These are phyloP conservation scores for Rhodocollybia butyracea DNA, from an alignment of 768 basidiomycete genomes.

Conservation along the genomic window DNA sequence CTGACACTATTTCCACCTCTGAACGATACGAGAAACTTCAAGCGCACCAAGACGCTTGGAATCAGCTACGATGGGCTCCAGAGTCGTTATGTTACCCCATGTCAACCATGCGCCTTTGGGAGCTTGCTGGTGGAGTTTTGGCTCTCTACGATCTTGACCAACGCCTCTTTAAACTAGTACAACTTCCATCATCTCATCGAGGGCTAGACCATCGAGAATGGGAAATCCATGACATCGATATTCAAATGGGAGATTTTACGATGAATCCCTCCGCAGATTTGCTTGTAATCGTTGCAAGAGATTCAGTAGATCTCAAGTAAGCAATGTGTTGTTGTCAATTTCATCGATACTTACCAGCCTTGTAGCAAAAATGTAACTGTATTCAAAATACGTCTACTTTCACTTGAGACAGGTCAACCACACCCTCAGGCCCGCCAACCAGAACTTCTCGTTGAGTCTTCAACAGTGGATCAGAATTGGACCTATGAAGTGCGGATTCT, in stretches of 20 bases:
- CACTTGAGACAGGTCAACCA: slow-evolving; percentile 15
- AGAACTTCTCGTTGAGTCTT: not conserved
- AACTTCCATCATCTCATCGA: slow-evolving; percentile 28
- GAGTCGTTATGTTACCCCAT: slow-evolving; percentile 12
- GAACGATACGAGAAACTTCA: slow-evolving; percentile 22
- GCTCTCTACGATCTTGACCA: slow-evolving; percentile 13
- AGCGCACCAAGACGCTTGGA: slow-evolving; percentile 26
- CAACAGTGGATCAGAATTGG: not conserved
- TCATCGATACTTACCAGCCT: not conserved
- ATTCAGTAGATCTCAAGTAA: not conserved
- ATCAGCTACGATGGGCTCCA: slow-evolving; percentile 18
- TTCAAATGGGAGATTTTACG: slow-evolving; percentile 31
- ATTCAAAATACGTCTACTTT: slow-evolving; percentile 9
- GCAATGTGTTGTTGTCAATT: not conserved
- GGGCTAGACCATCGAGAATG: slow-evolving; percentile 23
- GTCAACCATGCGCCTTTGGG: slow-evolving; percentile 24
- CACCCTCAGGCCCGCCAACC: slow-evolving; percentile 3
- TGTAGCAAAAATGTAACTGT: not conserved
- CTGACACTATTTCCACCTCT: slow-evolving; percentile 15
- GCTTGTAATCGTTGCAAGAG: slow-evolving; percentile 24
- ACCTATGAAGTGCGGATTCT: slow-evolving; percentile 28
- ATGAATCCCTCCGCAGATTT: slow-evolving; percentile 34
- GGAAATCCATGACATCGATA: slow-evolving; percentile 20
- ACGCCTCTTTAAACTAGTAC: slow-evolving; percentile 18
- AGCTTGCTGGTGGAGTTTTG: slow-evolving; percentile 32